Evolutionary conservation across 129 eudicot species (phyloP).

Genomic region (Tagetes erecta): DNA sequence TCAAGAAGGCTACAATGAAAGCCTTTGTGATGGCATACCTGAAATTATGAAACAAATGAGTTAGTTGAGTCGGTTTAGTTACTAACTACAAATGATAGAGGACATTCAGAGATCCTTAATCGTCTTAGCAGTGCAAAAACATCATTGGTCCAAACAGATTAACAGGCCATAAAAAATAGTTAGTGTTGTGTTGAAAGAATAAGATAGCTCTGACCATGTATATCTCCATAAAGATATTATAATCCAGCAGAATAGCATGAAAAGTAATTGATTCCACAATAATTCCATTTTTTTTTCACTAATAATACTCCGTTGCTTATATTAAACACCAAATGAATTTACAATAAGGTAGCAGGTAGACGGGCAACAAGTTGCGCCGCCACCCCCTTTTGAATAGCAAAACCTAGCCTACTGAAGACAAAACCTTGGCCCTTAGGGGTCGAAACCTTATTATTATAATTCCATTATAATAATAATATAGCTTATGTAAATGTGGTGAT

Average conservation of each 20-base stretch:
- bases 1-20: constrained; percentile 40
- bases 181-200: background rate
- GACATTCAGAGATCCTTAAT: background rate
- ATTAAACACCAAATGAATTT: too few relatives aligned
- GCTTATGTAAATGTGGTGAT: background rate
- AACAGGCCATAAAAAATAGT: background rate
- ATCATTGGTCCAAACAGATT: background rate
- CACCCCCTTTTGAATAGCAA: too few relatives aligned
- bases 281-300: too few relatives aligned
- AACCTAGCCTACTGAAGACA: too few relatives aligned
- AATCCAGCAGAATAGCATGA: background rate
- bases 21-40: constrained; percentile 61
- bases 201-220: background rate
- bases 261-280: background rate
- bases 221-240: background rate
- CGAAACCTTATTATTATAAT: too few relatives aligned
- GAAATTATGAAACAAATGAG: constrained; percentile 5
- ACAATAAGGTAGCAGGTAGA: too few relatives aligned
- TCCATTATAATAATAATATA: background rate
- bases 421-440: too few relatives aligned
- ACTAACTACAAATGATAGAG: background rate
- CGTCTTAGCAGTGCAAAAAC: background rate
- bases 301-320: too few relatives aligned
- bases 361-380: too few relatives aligned
- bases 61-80: background rate